phyloP scores from a whole-genome alignment of 805 yeast species.

The Lipomyces sp. region DNA sequence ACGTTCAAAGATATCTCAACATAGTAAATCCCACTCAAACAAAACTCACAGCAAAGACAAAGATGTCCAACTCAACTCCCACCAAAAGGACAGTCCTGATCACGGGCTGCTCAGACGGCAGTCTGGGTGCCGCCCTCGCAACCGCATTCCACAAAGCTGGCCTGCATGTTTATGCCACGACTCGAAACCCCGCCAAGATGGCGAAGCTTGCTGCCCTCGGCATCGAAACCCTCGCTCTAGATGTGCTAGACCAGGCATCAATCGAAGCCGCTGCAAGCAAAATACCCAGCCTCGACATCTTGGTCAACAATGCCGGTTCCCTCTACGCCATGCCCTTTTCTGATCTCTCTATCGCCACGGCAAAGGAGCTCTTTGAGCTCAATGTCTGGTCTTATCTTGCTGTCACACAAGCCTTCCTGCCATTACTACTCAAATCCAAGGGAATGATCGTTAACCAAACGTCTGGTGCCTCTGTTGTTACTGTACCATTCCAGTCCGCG shows the following conservation, averaged over 20 bases:
- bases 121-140: slow-evolving; percentile 2
- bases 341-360: not conserved
- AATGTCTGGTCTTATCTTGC: not conserved
- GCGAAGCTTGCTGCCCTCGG: not conserved
- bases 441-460: not conserved
- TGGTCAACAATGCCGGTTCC: not conserved
- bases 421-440: not conserved
- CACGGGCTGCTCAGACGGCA: not conserved
- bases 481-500: not conserved
- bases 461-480: not conserved
- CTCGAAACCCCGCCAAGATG: not conserved
- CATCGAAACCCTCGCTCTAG: not conserved
- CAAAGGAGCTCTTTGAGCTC: not conserved
- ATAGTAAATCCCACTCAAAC: too few species aligned
- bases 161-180: not conserved
- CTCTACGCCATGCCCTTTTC: not conserved
- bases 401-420: not conserved
- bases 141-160: not conserved
- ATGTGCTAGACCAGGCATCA: not conserved
- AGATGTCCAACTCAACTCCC: too few species aligned
- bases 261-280: not conserved
- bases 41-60: too few species aligned
- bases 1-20: too few species aligned
- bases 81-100: not conserved
- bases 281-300: not conserved